Percentiles rank a stretch among this genome's conserved stretches.
These are phyloP conservation scores for Oryza glumipatula DNA, from an alignment of 176 grass and related monocot species.

Conservation along the genomic window DNA sequence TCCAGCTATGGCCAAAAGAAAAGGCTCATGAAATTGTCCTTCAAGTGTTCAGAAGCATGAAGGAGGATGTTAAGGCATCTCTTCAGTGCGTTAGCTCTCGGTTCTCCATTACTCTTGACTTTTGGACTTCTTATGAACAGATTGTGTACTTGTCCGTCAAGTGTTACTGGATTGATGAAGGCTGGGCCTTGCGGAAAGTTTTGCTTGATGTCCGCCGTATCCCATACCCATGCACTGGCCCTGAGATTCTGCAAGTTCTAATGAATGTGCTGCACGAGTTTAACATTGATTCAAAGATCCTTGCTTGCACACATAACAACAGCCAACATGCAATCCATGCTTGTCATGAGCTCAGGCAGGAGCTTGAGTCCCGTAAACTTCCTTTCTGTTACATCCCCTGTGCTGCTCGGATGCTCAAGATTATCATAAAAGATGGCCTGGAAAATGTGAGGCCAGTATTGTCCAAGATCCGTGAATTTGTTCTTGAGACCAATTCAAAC, in stretches of 20 bases:
- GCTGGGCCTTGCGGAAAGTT: constrained; percentile 69
- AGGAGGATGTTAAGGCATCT: constrained; percentile 75
- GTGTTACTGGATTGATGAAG: constrained; percentile 92
- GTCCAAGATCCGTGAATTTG: constrained; percentile 82
- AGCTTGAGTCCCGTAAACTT: constrained; percentile 63
- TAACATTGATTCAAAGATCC: constrained; percentile 65
- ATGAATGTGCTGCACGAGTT: constrained; percentile 60
- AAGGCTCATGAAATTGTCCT: constrained; percentile 66
- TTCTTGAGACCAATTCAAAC: constrained; percentile 65
- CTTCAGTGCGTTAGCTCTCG: constrained; percentile 66
- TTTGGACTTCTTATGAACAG: constrained; percentile 92
- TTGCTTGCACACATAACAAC: constrained; percentile 87
- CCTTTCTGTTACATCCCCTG: constrained; percentile 90
- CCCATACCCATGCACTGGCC: constrained; percentile 60
- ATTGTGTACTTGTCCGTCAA: constrained; percentile 86
- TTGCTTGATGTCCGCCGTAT: constrained; percentile 85
- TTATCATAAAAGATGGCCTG: constrained; percentile 74
- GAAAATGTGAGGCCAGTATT: constrained; percentile 66
- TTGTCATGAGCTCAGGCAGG: constrained; percentile 59
- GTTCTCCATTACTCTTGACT: constrained; percentile 72
- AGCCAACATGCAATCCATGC: constrained; percentile 66
- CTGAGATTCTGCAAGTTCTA: constrained; percentile 65
- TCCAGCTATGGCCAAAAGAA: constrained; percentile 79
- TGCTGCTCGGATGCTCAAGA: constrained; percentile 68
- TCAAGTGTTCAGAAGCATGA: constrained; percentile 79